These are phyloP conservation scores for Silene uniflora DNA, from an alignment of 148 eudicot genomes.

Conservation along the genomic window DNA sequence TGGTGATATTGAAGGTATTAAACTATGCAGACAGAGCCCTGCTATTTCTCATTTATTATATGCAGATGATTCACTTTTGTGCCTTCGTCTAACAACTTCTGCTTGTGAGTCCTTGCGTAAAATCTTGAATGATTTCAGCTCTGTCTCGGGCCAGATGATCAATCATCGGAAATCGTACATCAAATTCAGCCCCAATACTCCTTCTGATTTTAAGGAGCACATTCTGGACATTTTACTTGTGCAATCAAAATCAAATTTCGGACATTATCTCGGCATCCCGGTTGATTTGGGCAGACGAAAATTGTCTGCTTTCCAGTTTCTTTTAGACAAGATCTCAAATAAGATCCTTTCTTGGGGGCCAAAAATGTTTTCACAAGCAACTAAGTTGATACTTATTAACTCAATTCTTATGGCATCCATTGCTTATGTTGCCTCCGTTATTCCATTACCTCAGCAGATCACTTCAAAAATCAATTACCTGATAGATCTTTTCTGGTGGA, in stretches of 20 bases:
- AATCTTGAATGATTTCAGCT: background rate
- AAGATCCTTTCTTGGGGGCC: background rate
- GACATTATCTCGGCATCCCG: background rate
- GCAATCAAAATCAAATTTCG: background rate
- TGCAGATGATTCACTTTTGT: background rate
- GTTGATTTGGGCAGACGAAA: background rate
- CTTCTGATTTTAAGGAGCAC: too few relatives aligned
- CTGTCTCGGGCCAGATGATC: background rate
- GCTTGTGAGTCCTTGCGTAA: background rate
- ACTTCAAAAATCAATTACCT: background rate
- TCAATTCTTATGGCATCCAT: background rate
- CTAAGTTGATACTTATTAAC: background rate
- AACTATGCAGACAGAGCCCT: background rate
- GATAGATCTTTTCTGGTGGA: background rate
- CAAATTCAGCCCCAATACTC: background rate
- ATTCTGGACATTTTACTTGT: too few relatives aligned
- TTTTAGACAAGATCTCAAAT: background rate
- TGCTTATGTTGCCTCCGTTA: background rate
- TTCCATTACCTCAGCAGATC: background rate
- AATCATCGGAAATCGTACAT: background rate
- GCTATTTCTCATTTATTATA: background rate
- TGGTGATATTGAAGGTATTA: background rate
- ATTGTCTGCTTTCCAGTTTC: background rate
- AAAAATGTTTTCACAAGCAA: background rate
- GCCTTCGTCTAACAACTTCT: too few relatives aligned